Evolutionary conservation across 768 basidiomycete genomes (phyloP), one percentile per base, ranked within the genome.

Genomic region (Lactarius hatsudake): DNA sequence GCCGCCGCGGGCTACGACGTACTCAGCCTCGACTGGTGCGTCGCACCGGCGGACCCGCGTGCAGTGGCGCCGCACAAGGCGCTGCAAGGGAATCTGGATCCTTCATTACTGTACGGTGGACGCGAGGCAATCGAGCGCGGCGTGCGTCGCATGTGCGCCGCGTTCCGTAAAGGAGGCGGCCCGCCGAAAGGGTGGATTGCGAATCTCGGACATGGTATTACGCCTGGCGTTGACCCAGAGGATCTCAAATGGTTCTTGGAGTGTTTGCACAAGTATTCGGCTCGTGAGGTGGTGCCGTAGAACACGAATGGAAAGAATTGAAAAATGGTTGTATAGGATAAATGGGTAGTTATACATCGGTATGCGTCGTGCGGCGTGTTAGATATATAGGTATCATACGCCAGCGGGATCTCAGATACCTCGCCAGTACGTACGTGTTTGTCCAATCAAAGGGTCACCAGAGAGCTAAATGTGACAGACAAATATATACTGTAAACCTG

Each of bases 151-250:
- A 90, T 95, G 86, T 86, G 87, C 68, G 81, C 85, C 69, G 83
- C 83, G n/a, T 98, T 98, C 80, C 61, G 65, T 51, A 78, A 72
- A 54, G 84, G 86, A 12, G 81, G 80, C 9, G 82, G 80, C 60
- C 75, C 76, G 61, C 73, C 79, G 23, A 83, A 82, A 48, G 91
- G 87, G n/a, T 98, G 96, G 94, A 98, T 98, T 73, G 91, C 92
- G 10, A 98, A 98, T 78, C 80, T 99, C 26, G 97, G 97, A 0
- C 97, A 98, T 75, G 97, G 97, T 6, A 96, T 99, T 72, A 97
- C 95, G 5, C 97, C 97, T 13, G 91, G 87, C 30, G 96, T 98
- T 17, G 87, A 97, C 75, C 94, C 96, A 26, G 95, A 98, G 63
- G 93, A 97, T 76, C 80, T 97, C 76, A 81, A 83, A 64, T 96